Conservation (phyloP, 192 early-diverging fungal genomes). For the Backusella mclennaniae region DNA sequence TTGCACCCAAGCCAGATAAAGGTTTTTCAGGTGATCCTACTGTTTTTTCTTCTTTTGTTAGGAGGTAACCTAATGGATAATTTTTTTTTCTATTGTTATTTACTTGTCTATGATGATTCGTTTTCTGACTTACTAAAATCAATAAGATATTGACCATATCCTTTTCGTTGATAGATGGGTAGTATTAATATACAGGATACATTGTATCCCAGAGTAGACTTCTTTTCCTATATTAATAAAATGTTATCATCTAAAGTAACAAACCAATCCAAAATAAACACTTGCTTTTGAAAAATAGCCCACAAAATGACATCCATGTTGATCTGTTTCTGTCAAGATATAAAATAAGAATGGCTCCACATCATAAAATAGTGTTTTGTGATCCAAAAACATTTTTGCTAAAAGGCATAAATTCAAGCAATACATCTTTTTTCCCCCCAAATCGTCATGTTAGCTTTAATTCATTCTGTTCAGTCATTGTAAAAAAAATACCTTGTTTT, state of each 20-base stretch:
- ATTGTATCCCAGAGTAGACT: slow-evolving; percentile 81
- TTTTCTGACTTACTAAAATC: slow-evolving; percentile 71
- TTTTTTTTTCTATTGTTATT: background rate
- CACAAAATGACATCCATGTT: slow-evolving; percentile 80
- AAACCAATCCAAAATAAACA: background rate
- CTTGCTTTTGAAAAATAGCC: slow-evolving; percentile 91
- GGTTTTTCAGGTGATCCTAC: slow-evolving; percentile 91
- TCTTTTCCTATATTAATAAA: slow-evolving; percentile 63
- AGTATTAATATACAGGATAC: slow-evolving; percentile 90
- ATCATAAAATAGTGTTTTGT: slow-evolving; percentile 97
- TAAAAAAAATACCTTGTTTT: slow-evolving; percentile 72
- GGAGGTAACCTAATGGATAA: slow-evolving; percentile 64
- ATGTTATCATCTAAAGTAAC: background rate
- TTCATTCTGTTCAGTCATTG: background rate
- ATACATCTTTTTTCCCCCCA: slow-evolving; percentile 58
- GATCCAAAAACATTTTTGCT: slow-evolving; percentile 97
- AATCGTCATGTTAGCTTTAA: background rate
- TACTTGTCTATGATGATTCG: background rate
- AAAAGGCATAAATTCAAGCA: slow-evolving; percentile 96
- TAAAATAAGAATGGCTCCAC: slow-evolving; percentile 98
- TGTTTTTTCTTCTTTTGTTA: slow-evolving; percentile 72
- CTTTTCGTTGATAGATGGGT: slow-evolving; percentile 82
- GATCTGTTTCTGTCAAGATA: slow-evolving; percentile 83
- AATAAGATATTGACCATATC: slow-evolving; percentile 88
- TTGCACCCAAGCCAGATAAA: slow-evolving; percentile 82